Base-by-base conservation (phyloP, 1,139 yeast genomes). In the Zygosaccharomyces pseudobailii region DNA sequence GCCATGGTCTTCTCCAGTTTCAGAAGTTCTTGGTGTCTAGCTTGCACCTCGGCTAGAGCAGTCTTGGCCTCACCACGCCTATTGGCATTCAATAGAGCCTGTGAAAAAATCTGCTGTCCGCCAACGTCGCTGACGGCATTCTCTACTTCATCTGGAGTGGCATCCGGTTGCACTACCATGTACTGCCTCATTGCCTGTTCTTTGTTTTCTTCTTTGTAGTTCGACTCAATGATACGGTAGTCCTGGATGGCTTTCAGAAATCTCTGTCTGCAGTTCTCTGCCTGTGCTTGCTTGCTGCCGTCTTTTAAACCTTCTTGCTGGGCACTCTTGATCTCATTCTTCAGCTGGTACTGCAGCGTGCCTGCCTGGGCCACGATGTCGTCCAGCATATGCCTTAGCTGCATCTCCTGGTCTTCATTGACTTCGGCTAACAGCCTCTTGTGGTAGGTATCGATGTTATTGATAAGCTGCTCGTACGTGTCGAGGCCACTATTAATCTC, bases 41-140 rank as follows among this genome's bases (percentile, higher is more conserved):
- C 82, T 71, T 92, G 97, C 47, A 94, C 98, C 71, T 94, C 98
- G 61, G 88, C 87, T 61, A 92, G 78, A 3, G 95, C 98, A 31
- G 96, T 82, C 68, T 95, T 81, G 44, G 98, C 97, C 71, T 92
- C 96, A 58, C 98, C 98, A 63, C 95, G 83, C 71, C 97, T 84
- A 69, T 88, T 87, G 48, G 95, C 85, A 71, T 85, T 88, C 76
- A 88, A 74, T 57, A 92, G 76, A 13, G 97, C 97, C 70, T 89
- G 96, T 54, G 94, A 90, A 72, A 92, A 92, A 62, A 89, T 86
- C 70, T 90, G 97, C 65, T 86, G 88, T 47, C 89, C 85, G 58
- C 86, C 86, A 46, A 82, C 82, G 62, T 87, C 92, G 59, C 85
- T 95, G 48, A 87, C 82, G 38, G 95, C 97, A 50, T 82, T 86